phyloP scores from a whole-genome alignment of 2,329 filamentous ascomycete species.

The Aspergillus proliferans region DNA sequence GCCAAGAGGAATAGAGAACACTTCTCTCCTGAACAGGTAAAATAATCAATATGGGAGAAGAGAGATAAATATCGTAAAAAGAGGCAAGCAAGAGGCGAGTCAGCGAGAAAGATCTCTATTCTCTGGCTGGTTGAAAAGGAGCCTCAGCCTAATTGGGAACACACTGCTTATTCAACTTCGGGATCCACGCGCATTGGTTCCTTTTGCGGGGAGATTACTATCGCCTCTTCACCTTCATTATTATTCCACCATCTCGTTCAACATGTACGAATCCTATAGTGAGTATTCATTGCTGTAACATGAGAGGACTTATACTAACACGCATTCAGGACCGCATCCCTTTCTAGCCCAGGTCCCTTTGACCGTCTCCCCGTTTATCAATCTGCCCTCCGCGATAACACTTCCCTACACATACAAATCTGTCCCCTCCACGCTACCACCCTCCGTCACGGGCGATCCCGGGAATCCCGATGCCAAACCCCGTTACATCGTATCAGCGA shows the following conservation, averaged over 20 bases:
- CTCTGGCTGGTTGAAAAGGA: not conserved
- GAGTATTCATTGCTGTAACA: conserved; percentile 11
- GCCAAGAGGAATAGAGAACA: not conserved
- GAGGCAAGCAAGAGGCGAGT: not conserved
- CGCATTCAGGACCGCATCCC: conserved; percentile 63
- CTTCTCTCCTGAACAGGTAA: not conserved
- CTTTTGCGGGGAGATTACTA: not conserved
- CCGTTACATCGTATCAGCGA: conserved; percentile 72
- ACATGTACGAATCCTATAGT: conserved; percentile 44
- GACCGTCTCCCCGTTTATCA: conserved; percentile 89
- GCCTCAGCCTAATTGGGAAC: not conserved
- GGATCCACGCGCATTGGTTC: not conserved
- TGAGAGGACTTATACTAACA: not conserved
- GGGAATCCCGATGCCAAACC: conserved; percentile 43
- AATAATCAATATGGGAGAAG: not conserved
- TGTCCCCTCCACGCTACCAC: conserved; percentile 79
- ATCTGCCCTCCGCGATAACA: conserved; percentile 80
- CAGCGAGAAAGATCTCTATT: not conserved
- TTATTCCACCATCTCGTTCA: conserved; percentile 2
- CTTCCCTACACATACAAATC: conserved; percentile 93
- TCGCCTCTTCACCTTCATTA: not conserved
- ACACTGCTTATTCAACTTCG: not conserved
- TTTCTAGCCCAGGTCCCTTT: conserved; percentile 88
- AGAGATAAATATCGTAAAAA: not conserved
- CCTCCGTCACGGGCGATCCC: conserved; percentile 55